Evolutionary conservation across 1,139 yeast species (phyloP), one percentile per base, ranked within the genome.

Genomic region (Scheffersomyces quercinus): DNA sequence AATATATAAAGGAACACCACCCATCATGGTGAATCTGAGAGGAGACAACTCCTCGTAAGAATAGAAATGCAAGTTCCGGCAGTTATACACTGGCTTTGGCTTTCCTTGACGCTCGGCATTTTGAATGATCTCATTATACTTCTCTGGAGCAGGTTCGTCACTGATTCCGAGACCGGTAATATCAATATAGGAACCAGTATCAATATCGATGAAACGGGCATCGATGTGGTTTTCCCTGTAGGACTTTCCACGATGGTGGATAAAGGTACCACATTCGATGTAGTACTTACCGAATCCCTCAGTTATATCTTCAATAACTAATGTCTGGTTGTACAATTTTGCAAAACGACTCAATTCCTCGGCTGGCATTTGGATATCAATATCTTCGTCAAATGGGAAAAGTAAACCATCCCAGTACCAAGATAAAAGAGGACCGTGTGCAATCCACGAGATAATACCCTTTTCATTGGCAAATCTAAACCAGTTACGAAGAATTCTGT

Each of bases 191-290:
- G 67, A 58, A 5, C 76, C 75, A 13, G 74, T 62, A 44, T 68
- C 72, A 28, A 68, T 62, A 52, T 70, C 76, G 35, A 69, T 67
- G 46, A 70, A 65, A 45, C 75, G 59, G 3, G 73, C 75, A 50
- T 70, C 76, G 30, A 70, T 68, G 46, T 67, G 68, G 51, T 70
- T 70, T 14, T 60, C 54, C 26, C 59, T 60, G 41, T 59, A 53
- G 29, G 67, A 60, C 15, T 56, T 54, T 15, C 59, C 65, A 32
- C 75, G 55, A 46, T 68, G 65, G 44, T 65, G 66, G 37, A 70
- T 59, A 44, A 62, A 65, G 6, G 66, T 54, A 5, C 66, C 64
- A 26, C 68, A 63, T 50, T 70, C 76, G 38, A 68, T 53, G 36
- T 65, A 66, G 46, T 54, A 68, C 40, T 59, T 56, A 12, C 70